Base-by-base conservation (phyloP, 1,284 basidiomycete genomes). In the Sporisorium scitamineum region DNA sequence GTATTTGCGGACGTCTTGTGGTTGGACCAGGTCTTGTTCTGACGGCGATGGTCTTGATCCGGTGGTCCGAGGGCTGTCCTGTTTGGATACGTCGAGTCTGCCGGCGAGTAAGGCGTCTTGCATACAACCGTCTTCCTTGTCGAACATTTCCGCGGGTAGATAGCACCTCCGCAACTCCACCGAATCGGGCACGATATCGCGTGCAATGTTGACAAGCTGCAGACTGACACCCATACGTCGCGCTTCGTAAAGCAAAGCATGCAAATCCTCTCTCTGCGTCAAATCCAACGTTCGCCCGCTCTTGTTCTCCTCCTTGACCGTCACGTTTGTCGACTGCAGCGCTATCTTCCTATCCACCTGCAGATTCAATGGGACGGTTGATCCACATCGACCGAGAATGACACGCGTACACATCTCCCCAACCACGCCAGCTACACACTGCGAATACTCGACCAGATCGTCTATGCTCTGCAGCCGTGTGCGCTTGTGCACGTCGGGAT, bases 351-450 rank as follows among this genome's bases (percentile, higher is more conserved):
- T 52, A 24, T 78, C 66, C 20, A 76, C 69, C 14, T 62, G 20
- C 31, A 78, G 41, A 14, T 68, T 57, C 9, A 71, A 52, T 22
- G 68, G 63, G 8, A 79, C 65, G 6, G 54, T 13, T 41, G 42
- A 45, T 0, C 78, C 80, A 41, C 69, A 66, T 2, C 80, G 64
- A 3, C 61, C 78, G 20, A 82, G 52, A 20, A 82, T 80, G 39
- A 81, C 78, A 0, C 80, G 61, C 7, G 76, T 76, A 53, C 79
- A 81, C 79, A 82, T 81, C 62, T 82, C 80, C 3, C 80, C 80
- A 22, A 82, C 74, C 26, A 68, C 65, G 7, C 80, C 80, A 2
- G 80, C 80, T 7, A 82, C 80, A 31, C 78, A 78, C 54, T 82
- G 80, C 41, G 80, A 76, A 44, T 82, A 82, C 45, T 71, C 72